Conservation (phyloP, 2,329 filamentous ascomycete species). For the Penicillium expansum region DNA sequence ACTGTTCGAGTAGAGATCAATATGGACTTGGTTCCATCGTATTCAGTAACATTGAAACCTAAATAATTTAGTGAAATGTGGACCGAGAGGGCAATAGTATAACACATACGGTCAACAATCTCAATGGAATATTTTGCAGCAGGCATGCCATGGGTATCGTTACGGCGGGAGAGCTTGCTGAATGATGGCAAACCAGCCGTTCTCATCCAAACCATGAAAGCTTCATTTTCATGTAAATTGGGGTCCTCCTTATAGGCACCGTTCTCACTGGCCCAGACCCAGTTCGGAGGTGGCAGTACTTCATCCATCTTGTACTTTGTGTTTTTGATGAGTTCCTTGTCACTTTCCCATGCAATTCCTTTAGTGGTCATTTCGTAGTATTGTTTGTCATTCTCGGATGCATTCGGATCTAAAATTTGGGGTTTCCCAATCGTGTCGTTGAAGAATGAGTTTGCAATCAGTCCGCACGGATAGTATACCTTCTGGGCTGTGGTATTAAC, state of each 20-base stretch:
- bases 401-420: constrained; percentile 38
- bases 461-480: constrained; percentile 88
- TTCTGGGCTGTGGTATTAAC: constrained; percentile 53
- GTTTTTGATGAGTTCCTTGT: constrained; percentile 72
- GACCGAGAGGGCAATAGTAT: neutral
- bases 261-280: constrained; percentile 73
- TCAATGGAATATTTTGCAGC: constrained; percentile 72
- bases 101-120: constrained; percentile 71
- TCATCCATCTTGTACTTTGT: constrained; percentile 64
- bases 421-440: constrained; percentile 83
- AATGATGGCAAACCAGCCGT: constrained; percentile 91
- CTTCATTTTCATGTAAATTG: constrained; percentile 70
- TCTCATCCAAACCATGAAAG: constrained; percentile 98
- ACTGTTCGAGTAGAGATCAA: constrained; percentile 86
- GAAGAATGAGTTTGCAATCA: constrained; percentile 96
- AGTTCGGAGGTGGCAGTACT: constrained; percentile 83
- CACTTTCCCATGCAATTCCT: constrained; percentile 83
- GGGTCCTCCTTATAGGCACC: constrained; percentile 72
- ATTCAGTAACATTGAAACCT: constrained; percentile 79
- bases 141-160: constrained; percentile 67
- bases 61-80: constrained; percentile 17
- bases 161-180: constrained; percentile 86
- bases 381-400: constrained; percentile 45
- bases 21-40: constrained; percentile 85
- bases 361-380: constrained; percentile 72